Conservation (phyloP, 495 filamentous ascomycete genomes). For the Beverwykella pulmonaria region DNA sequence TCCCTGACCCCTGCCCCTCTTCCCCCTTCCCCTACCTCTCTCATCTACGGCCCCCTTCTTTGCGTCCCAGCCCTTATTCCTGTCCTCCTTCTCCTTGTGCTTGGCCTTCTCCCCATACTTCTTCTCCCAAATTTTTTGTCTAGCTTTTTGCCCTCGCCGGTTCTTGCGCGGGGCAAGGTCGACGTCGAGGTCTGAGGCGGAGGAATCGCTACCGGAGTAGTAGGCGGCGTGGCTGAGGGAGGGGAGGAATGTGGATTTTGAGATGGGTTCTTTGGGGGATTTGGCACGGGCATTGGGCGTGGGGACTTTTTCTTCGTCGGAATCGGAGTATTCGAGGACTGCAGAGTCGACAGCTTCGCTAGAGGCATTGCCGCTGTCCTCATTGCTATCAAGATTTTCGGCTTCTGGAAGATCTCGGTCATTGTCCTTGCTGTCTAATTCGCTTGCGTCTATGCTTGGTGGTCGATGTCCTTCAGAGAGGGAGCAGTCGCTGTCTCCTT, state of each 20-base stretch:
- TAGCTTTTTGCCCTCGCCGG: slow-evolving; percentile 82
- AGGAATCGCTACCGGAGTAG: slow-evolving; percentile 82
- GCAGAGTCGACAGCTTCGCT: background rate
- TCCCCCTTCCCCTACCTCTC: slow-evolving; percentile 9
- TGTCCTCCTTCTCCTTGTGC: slow-evolving; percentile 55
- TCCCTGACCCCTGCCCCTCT: slow-evolving; percentile 2
- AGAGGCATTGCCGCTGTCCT: background rate
- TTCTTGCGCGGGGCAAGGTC: slow-evolving; percentile 65
- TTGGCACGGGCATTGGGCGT: slow-evolving; percentile 6
- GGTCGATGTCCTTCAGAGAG: slow-evolving; percentile 44
- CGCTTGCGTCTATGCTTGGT: slow-evolving; percentile 26
- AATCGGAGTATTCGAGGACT: background rate
- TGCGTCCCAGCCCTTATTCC: slow-evolving; percentile 59
- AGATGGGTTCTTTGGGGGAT: background rate
- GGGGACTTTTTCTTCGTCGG: background rate
- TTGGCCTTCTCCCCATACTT: slow-evolving; percentile 80
- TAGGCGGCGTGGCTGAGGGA: slow-evolving; percentile 85
- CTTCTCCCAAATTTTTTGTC: slow-evolving; percentile 87
- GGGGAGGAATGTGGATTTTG: slow-evolving; percentile 74
- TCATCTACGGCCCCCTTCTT: slow-evolving; percentile 48
- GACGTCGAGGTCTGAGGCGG: slow-evolving; percentile 51
- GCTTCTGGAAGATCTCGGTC: background rate
- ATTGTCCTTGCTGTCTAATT: slow-evolving; percentile 47
- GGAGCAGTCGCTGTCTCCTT: slow-evolving; percentile 52
- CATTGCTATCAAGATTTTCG: background rate